Conservation (phyloP, 1,284 basidiomycete species). For the Porogramme epimiltina region DNA sequence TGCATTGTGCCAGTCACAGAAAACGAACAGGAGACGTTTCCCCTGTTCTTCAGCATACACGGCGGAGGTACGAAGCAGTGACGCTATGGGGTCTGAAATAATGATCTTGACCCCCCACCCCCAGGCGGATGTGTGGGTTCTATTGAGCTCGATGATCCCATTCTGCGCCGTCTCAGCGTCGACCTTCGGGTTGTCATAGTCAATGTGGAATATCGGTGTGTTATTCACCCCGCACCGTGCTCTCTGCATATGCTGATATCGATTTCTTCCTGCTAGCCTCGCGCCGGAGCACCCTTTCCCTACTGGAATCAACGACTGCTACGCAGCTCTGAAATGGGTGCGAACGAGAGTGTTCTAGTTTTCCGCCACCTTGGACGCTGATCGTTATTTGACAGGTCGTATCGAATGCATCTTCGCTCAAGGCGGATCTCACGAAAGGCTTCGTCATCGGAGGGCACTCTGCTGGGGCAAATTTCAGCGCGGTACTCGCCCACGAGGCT, state of each 20-base stretch:
- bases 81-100: background rate
- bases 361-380: too few relatives aligned
- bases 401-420: conserved; percentile 7
- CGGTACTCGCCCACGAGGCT: conserved; percentile 18
- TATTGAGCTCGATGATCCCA: conserved; percentile 19
- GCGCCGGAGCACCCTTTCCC: conserved; percentile 25
- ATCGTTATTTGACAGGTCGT: background rate
- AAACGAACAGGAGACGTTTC: background rate
- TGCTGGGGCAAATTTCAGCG: conserved; percentile 25
- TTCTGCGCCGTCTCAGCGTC: conserved; percentile 18
- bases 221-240: too few relatives aligned
- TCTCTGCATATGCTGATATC: background rate
- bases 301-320: conserved; percentile 18
- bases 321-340: conserved; percentile 26
- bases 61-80: background rate
- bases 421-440: conserved; percentile 16
- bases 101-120: background rate
- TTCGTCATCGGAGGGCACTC: conserved; percentile 27
- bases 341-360: too few relatives aligned
- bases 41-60: background rate
- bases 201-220: conserved; percentile 25
- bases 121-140: conserved; percentile 16
- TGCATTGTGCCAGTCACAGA: background rate
- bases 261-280: conserved; percentile 2
- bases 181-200: conserved; percentile 21